Conservation (phyloP, 805 yeast genomes). For the Priceomyces melissophilus region DNA sequence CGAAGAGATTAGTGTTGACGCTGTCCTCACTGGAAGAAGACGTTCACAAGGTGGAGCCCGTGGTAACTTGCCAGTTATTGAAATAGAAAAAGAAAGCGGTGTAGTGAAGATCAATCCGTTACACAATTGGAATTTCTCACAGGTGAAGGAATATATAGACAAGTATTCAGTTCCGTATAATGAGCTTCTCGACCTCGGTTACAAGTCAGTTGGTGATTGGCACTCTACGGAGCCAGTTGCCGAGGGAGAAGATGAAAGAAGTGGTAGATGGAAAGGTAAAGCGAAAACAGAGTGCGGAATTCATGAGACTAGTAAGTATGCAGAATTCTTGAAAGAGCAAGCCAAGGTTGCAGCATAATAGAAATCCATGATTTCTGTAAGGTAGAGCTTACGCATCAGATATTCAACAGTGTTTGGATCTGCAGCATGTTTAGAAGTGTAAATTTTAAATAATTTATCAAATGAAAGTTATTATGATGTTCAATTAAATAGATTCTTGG, state of each 20-base stretch:
- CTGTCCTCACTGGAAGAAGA: constrained; percentile 90
- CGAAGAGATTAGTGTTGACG: constrained; percentile 64
- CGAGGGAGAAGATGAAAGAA: constrained; percentile 92
- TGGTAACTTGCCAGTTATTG: constrained; percentile 66
- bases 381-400: too few relatives aligned
- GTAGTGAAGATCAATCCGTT: constrained; percentile 87
- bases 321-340: constrained; percentile 45
- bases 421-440: too few relatives aligned
- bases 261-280: constrained; percentile 96
- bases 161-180: constrained; percentile 79
- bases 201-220: constrained; percentile 91
- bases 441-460: too few relatives aligned
- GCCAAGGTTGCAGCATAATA: background rate
- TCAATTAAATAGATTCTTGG: too few relatives aligned
- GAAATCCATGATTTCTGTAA: too few relatives aligned
- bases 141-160: constrained; percentile 68
- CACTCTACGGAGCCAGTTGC: constrained; percentile 88
- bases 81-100: constrained; percentile 65
- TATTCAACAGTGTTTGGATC: too few relatives aligned
- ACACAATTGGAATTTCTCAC: constrained; percentile 73
- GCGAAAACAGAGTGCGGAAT: constrained; percentile 95
- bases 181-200: constrained; percentile 77
- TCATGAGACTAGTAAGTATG: constrained; percentile 75
- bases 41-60: constrained; percentile 87
- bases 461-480: too few relatives aligned